These are phyloP conservation scores for Endocalyx cinctus DNA, from an alignment of 2,329 filamentous ascomycete genomes.

Conservation along the genomic window DNA sequence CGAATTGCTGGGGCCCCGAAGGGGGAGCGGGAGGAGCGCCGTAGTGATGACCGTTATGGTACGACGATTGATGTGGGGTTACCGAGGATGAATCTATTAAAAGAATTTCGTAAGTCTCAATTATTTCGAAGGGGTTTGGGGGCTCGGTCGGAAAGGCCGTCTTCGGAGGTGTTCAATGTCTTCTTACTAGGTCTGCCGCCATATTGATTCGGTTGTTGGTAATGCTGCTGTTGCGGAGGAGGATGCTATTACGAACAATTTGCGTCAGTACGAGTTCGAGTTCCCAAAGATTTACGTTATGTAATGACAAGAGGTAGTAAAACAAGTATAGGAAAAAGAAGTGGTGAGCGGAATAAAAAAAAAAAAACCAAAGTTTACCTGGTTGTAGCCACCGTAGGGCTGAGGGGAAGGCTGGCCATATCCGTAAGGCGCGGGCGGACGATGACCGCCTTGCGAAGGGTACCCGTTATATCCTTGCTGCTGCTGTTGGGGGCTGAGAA, in stretches of 20 bases:
- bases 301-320: too few relatives aligned
- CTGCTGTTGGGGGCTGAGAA: conserved; percentile 33
- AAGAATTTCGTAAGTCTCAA: background rate
- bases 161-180: conserved; percentile 5
- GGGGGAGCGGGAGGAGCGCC: conserved; percentile 63
- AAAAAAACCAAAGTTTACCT: conserved; percentile 18
- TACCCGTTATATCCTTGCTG: conserved; percentile 46
- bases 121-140: background rate
- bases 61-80: background rate
- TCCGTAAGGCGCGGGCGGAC: conserved; percentile 35
- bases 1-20: conserved; percentile 64
- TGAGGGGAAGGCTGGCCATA: conserved; percentile 44
- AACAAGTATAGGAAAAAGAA: background rate
- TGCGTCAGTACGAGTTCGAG: too few relatives aligned
- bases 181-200: conserved; percentile 45
- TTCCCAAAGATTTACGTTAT: too few relatives aligned
- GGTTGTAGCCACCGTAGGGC: conserved; percentile 35
- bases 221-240: conserved; percentile 38
- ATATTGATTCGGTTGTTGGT: conserved; percentile 39
- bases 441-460: conserved; percentile 31
- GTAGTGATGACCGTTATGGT: conserved; percentile 22
- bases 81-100: background rate
- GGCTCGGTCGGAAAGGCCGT: too few relatives aligned
- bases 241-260: conserved; percentile 26
- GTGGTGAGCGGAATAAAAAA: conserved; percentile 2